phyloP scores from a whole-genome alignment of 1,139 yeast species.

The Candida sanyaensis region DNA sequence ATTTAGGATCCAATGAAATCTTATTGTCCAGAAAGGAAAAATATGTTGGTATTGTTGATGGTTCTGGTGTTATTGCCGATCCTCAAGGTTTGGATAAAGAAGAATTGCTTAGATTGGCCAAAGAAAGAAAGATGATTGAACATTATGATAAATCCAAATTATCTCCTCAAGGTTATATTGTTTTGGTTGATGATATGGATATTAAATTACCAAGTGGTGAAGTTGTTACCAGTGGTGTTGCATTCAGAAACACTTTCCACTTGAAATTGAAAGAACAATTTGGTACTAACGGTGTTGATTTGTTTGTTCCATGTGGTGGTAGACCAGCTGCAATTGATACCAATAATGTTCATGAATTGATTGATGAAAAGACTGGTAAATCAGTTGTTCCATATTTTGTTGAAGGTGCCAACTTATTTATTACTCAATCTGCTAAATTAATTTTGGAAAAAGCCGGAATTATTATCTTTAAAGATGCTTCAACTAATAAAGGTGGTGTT shows the following conservation, averaged over 20 bases:
- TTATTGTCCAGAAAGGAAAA: conserved; percentile 77
- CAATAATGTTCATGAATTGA: conserved; percentile 71
- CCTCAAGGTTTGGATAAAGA: conserved; percentile 82
- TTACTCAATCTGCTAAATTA: conserved; percentile 91
- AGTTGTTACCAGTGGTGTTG: conserved; percentile 77
- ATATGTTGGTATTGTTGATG: conserved; percentile 90
- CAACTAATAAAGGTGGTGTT: conserved; percentile 98
- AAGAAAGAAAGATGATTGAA: conserved; percentile 73
- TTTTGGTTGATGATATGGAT: conserved; percentile 85
- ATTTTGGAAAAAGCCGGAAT: conserved; percentile 86
- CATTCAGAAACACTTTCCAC: conserved; percentile 93
- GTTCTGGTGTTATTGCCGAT: conserved; percentile 93
- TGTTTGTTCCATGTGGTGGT: conserved; percentile 98
- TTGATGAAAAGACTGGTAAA: conserved; percentile 77
- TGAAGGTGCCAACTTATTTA: conserved; percentile 96
- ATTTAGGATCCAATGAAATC: conserved; percentile 94
- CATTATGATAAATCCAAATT: conserved; percentile 68
- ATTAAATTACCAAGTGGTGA: conserved; percentile 76
- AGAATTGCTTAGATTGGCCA: conserved; percentile 80
- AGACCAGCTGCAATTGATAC: conserved; percentile 96
- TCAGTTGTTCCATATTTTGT: conserved; percentile 83
- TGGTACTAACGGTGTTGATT: conserved; percentile 62
- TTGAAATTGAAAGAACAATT: conserved; percentile 66
- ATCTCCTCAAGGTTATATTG: conserved; percentile 74
- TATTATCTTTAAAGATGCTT: conserved; percentile 89